Evolutionary conservation across 2,329 filamentous ascomycete genomes (phyloP).

Genomic region (Penicillium italicum): DNA sequence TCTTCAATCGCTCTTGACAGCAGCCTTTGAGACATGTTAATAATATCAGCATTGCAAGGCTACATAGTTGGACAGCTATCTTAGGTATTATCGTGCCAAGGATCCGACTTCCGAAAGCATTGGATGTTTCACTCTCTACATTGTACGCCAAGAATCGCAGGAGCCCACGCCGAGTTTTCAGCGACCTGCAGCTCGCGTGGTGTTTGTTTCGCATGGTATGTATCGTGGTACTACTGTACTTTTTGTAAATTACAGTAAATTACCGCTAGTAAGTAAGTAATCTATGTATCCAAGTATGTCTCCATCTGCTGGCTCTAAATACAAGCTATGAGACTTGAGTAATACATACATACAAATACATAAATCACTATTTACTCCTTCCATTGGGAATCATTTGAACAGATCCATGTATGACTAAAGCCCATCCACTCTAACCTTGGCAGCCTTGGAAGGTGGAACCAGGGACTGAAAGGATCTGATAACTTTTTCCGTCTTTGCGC

Average conservation of each 20-base stretch:
- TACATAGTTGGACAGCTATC: not conserved
- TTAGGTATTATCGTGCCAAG: not conserved
- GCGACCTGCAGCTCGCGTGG: not conserved
- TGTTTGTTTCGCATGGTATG: not conserved
- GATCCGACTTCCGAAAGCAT: not conserved
- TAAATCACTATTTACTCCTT: not conserved
- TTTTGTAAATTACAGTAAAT: not conserved
- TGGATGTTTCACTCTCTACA: not conserved
- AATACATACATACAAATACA: not conserved
- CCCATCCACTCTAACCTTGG: not conserved
- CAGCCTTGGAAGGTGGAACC: not conserved
- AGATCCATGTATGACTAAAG: not conserved
- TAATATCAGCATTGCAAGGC: not conserved
- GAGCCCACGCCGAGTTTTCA: not conserved
- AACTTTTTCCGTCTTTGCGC: not conserved
- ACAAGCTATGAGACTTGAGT: not conserved
- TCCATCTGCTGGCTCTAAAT: not conserved
- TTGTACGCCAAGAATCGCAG: not conserved
- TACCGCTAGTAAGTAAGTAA: not conserved
- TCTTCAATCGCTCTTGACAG: not conserved
- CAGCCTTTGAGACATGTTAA: not conserved
- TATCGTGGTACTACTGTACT: not conserved
- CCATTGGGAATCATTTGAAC: not conserved
- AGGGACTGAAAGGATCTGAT: constrained; percentile 7
- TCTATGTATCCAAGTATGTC: not conserved